Evolutionary conservation across 108 stramenopile species (phyloP).

Genomic region (Nitzschia inconspicua): DNA sequence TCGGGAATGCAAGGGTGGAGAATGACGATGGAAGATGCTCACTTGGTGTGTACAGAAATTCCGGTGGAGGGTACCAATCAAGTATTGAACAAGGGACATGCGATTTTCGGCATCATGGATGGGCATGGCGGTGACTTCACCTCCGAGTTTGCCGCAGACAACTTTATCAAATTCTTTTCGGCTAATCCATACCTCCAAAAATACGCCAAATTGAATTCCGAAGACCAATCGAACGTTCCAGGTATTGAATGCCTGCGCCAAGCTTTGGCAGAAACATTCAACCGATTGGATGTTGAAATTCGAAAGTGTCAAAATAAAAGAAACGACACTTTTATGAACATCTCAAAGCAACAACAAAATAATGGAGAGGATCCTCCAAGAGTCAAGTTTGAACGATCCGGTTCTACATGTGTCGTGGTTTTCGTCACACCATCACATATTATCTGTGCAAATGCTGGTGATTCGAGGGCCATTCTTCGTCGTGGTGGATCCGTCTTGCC

Average conservation of each 20-base stretch:
- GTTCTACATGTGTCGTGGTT: constrained; percentile 87
- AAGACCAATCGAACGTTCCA: constrained; percentile 38
- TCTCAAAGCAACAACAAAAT: not conserved
- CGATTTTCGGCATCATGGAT: constrained; percentile 85
- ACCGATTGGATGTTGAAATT: constrained; percentile 68
- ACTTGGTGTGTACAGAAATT: constrained; percentile 36
- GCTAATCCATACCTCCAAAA: constrained; percentile 37
- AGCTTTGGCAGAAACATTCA: constrained; percentile 66
- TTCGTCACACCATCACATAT: constrained; percentile 87
- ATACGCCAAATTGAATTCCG: constrained; percentile 45
- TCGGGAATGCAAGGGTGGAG: constrained; percentile 88
- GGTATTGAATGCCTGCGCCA: constrained; percentile 54
- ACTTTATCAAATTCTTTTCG: constrained; percentile 60
- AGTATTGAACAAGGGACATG: constrained; percentile 46
- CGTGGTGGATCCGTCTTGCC: constrained; percentile 54
- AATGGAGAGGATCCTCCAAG: not conserved
- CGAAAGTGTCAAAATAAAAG: constrained; percentile 24
- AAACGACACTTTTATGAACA: constrained; percentile 10
- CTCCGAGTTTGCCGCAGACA: constrained; percentile 56
- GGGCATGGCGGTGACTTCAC: constrained; percentile 89
- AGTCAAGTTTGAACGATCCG: constrained; percentile 56
- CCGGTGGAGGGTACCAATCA: constrained; percentile 11
- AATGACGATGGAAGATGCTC: constrained; percentile 80
- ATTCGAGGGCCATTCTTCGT: constrained; percentile 85
- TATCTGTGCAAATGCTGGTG: constrained; percentile 95